Evolutionary conservation across 2,329 filamentous ascomycete genomes (phyloP).

Genomic region (Aspergillus eucalypticola): DNA sequence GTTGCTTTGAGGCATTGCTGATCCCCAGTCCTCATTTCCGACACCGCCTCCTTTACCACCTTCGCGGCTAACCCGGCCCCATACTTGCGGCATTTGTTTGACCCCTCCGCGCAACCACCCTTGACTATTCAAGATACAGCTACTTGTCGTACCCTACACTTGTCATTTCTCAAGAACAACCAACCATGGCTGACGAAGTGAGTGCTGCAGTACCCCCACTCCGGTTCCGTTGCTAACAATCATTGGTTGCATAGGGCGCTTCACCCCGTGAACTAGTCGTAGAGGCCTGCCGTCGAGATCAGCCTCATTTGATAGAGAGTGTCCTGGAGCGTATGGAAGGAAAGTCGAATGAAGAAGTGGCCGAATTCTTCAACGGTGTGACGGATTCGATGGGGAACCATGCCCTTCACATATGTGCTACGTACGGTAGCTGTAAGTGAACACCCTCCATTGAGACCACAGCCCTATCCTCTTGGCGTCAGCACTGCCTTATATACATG

Average conservation of each 20-base stretch:
- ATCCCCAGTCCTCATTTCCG: slow-evolving; percentile 15
- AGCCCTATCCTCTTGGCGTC: not conserved
- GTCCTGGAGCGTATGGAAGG: slow-evolving; percentile 64
- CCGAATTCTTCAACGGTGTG: slow-evolving; percentile 79
- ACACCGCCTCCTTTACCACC: slow-evolving; percentile 24
- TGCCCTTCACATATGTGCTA: slow-evolving; percentile 84
- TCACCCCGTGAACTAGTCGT: slow-evolving; percentile 81
- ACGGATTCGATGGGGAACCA: slow-evolving; percentile 85
- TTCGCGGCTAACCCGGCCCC: not conserved
- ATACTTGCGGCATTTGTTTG: slow-evolving; percentile 5
- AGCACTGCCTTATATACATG: not conserved
- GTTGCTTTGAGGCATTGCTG: not conserved
- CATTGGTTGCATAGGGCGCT: slow-evolving; percentile 64
- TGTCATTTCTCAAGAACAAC: not conserved
- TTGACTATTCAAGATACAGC: not conserved
- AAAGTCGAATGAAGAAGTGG: slow-evolving; percentile 63
- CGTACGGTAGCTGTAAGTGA: slow-evolving; percentile 76
- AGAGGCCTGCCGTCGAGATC: slow-evolving; percentile 91
- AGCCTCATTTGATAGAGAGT: slow-evolving; percentile 78
- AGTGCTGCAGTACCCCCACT: slow-evolving; percentile 9
- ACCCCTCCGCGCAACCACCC: not conserved
- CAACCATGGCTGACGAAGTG: slow-evolving; percentile 48
- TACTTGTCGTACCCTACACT: not conserved
- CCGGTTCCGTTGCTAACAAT: not conserved
- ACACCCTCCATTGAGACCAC: not conserved